Base-by-base conservation (phyloP, 495 filamentous ascomycete species). In the Hypoxylon intermedium region DNA sequence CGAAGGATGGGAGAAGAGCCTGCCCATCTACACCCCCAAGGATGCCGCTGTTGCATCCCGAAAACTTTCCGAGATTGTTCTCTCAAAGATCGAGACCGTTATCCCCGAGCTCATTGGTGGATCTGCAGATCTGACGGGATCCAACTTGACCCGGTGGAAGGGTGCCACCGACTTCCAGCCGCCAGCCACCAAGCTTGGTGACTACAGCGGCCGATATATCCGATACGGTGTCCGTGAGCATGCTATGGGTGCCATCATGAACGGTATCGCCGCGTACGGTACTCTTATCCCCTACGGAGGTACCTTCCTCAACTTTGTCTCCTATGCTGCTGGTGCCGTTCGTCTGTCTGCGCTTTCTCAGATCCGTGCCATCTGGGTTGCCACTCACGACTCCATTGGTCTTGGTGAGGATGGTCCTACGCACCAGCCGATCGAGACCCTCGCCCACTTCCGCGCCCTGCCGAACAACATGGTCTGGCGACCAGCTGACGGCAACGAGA, bases 391-490 rank as follows among this genome's bases (percentile, higher is more conserved):
- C 84, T 97, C 93, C 59, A 98, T 99, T 71, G 94, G 94, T 83
- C 90, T 99, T 60, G 94, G 94, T 77, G 95, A 99, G 81, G 94
- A 99, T 72, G 94, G 94, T 53, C 94, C 94, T 54, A 99, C 94
- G 48, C 94, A 99, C 82, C 94, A 99, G 83, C 94, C 94, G 72
- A 96, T 99, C 70, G 94, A 99, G 85, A 96, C 92, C n/a, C 87
- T 99, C 43, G 89, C 94, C 59, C 94, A 99, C 79, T 98, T 98
- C 91, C 94, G 94, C 76, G 95, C 95, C 53, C 85, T 98, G 65
- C 94, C 94, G 65, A 99, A 99, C 89, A 91, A 89, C 85, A 97
- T 98, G 94, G 95, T 98, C 69, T 99, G 94, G 94, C 94, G 94
- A 72, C 94, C 94, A 56, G 94, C 94, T 55, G 94, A 99, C 72